Evolutionary conservation across 23 red algal species (phyloP), one percentile per base, ranked within the genome.

Genomic region (Cyanidiococcus yangmingshanensis): DNA sequence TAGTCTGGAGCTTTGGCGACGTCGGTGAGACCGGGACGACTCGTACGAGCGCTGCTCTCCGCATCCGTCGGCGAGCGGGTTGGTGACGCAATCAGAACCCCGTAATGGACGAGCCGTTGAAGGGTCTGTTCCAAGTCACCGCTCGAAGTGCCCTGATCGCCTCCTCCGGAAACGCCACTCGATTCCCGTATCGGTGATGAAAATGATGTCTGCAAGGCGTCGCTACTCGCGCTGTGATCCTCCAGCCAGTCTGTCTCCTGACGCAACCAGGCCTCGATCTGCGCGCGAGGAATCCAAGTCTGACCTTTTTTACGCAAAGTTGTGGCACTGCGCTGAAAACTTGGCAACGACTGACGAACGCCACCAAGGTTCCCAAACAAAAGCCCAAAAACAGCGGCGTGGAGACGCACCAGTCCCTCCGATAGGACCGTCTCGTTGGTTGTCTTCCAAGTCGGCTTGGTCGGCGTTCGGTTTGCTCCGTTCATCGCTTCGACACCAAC

Each of bases 341-440:
- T 71, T 35, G 63, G 21, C 63, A 71, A 35, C 63, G 63, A 71
- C 63, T 32, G 21, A 35, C 63, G 63, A 12, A 71, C 63, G 16
- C 63, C 63, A 35, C 63, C 63, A 29, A 25, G 3, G 32, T 35
- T 25, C 63, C 63, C 63, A 30, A 71, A 71, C 27, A 71, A 25
- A 25, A 71, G 63, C 27, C 63, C 63, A 30, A 71, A 71, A 12
- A 35, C 63, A 7, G n/a, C n/a, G 7, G 63, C 63, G 63, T 71
- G 63, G 3, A 71, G 32, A 25, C n/a, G 21, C 7, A 71, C 63
- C 12, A 71, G 63, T 2, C 32, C 27, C 63, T 25, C 63, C 16
- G 63, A 32, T 2, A 71, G 63, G 7, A 71, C 7, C 63, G 63
- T 27, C 16, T 2, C 63, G 63, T 7, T 35, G 63, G 15, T 35